Evolutionary conservation across 2,329 filamentous ascomycete species (phyloP).

Genomic region (Sporothrix euskadiensis): DNA sequence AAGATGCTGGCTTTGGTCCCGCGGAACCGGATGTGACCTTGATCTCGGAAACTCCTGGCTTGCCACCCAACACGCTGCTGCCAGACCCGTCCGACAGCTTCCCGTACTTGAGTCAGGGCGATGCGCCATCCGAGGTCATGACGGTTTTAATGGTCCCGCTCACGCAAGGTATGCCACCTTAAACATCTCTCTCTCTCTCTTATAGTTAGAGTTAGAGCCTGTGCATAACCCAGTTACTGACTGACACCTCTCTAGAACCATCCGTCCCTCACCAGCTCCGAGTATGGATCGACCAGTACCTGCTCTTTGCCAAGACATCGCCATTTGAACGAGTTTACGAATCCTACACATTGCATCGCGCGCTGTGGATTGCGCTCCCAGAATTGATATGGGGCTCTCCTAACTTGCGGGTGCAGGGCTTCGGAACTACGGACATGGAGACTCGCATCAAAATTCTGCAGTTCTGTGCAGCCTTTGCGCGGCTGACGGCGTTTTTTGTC

Average conservation of each 20-base stretch:
- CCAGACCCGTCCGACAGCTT: slow-evolving; percentile 50
- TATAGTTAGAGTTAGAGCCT: no score
- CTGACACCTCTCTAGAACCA: slow-evolving; percentile 39
- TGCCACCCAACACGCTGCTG: slow-evolving; percentile 32
- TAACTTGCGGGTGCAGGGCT: slow-evolving; percentile 26
- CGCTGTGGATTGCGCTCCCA: slow-evolving; percentile 57
- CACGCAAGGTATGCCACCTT: slow-evolving; percentile 32
- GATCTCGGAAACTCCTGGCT: slow-evolving; percentile 29
- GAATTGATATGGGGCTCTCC: slow-evolving; percentile 46
- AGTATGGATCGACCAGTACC: slow-evolving; percentile 54
- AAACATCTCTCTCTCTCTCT: slow-evolving; percentile 27
- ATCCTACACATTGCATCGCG: slow-evolving; percentile 47
- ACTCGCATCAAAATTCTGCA: slow-evolving; percentile 41
- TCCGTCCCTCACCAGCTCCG: slow-evolving; percentile 48
- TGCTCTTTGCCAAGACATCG: slow-evolving; percentile 44
- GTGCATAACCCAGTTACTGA: not conserved
- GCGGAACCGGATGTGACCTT: slow-evolving; percentile 34
- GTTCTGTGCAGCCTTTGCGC: slow-evolving; percentile 49
- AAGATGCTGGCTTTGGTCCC: slow-evolving; percentile 35
- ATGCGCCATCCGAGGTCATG: slow-evolving; percentile 38
- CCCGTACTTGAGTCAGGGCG: slow-evolving; percentile 44
- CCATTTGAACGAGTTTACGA: slow-evolving; percentile 43
- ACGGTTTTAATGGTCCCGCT: slow-evolving; percentile 36
- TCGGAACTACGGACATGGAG: slow-evolving; percentile 28
- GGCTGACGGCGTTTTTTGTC: slow-evolving; percentile 55